Conservation (phyloP, 2,329 filamentous ascomycete genomes). For the Cryphonectria radicalis region DNA sequence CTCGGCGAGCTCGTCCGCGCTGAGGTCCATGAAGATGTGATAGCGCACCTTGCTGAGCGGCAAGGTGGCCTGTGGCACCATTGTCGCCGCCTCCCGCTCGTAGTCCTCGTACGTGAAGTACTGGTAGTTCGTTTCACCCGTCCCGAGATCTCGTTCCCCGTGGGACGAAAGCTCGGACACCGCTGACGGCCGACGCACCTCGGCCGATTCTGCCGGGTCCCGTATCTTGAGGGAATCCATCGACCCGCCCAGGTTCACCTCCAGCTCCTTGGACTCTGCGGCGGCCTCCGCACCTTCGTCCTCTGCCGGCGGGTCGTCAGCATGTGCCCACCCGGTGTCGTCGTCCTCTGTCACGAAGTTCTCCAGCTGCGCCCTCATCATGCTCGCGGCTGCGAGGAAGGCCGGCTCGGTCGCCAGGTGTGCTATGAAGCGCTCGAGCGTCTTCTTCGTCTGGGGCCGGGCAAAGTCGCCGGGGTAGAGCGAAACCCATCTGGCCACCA, state of each 20-base stretch:
- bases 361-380: conserved; percentile 81
- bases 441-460: conserved; percentile 71
- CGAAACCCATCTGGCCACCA: conserved; percentile 87
- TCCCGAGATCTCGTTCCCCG: conserved; percentile 44
- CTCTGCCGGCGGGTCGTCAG: conserved; percentile 61
- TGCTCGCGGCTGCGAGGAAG: conserved; percentile 81
- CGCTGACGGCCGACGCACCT: conserved; percentile 49
- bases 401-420: conserved; percentile 77
- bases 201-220: conserved; percentile 39
- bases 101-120: conserved; percentile 77
- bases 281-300: conserved; percentile 44
- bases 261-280: conserved; percentile 36
- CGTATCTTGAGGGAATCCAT: conserved; percentile 55
- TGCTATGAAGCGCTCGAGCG: conserved; percentile 74
- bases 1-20: conserved; percentile 83
- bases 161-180: conserved; percentile 49
- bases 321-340: conserved; percentile 89
- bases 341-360: conserved; percentile 79
- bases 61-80: conserved; percentile 71
- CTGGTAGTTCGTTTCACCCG: conserved; percentile 52
- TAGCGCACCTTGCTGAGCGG: conserved; percentile 85
- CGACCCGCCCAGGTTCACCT: conserved; percentile 47
- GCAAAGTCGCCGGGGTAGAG: conserved; percentile 94
- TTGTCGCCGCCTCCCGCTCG: conserved; percentile 72
- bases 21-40: conserved; percentile 85